A percentile compares a stretch with the other conserved stretches of the same genome.
Evolutionary conservation across 108 stramenopile species (phyloP).

Genomic region (Cyclostephanos invisitatus): DNA sequence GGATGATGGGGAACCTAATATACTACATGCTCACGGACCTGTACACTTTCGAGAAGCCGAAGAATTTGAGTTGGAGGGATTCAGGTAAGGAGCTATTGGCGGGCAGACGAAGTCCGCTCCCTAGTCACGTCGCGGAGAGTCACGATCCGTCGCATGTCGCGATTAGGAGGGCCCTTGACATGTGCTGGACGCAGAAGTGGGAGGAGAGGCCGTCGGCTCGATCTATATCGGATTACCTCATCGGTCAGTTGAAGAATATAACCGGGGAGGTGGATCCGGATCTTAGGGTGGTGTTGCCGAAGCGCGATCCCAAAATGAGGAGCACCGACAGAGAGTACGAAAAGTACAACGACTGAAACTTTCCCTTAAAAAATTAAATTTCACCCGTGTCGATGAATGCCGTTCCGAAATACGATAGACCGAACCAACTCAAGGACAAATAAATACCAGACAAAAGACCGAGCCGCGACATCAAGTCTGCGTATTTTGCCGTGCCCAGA

Average conservation of each 20-base stretch:
- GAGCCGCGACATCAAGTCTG: slow-evolving; percentile 55
- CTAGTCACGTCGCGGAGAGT: slow-evolving; percentile 36
- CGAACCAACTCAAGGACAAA: slow-evolving; percentile 61
- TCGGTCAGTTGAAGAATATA: slow-evolving; percentile 29
- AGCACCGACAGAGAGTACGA: slow-evolving; percentile 34
- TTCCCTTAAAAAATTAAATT: neutral
- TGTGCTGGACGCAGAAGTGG: slow-evolving; percentile 53
- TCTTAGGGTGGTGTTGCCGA: slow-evolving; percentile 42
- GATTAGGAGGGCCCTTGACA: slow-evolving; percentile 46
- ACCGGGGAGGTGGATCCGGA: slow-evolving; percentile 42
- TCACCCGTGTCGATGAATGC: slow-evolving; percentile 33
- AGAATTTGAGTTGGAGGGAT: slow-evolving; percentile 26
- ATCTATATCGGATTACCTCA: slow-evolving; percentile 17
- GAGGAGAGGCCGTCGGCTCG: slow-evolving; percentile 36
- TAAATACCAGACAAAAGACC: slow-evolving; percentile 53
- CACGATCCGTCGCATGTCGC: slow-evolving; percentile 44
- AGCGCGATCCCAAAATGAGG: slow-evolving; percentile 35
- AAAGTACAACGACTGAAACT: slow-evolving; percentile 37
- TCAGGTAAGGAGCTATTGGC: slow-evolving; percentile 23
- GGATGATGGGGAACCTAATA: slow-evolving; percentile 54
- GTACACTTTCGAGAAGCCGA: slow-evolving; percentile 44
- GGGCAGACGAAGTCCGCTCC: slow-evolving; percentile 36
- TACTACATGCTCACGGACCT: slow-evolving; percentile 44
- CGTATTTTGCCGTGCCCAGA: slow-evolving; percentile 53
- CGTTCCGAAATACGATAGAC: slow-evolving; percentile 50